Evolutionary conservation across 2,329 filamentous ascomycete genomes (phyloP).

Genomic region (Colletotrichum plurivorum): DNA sequence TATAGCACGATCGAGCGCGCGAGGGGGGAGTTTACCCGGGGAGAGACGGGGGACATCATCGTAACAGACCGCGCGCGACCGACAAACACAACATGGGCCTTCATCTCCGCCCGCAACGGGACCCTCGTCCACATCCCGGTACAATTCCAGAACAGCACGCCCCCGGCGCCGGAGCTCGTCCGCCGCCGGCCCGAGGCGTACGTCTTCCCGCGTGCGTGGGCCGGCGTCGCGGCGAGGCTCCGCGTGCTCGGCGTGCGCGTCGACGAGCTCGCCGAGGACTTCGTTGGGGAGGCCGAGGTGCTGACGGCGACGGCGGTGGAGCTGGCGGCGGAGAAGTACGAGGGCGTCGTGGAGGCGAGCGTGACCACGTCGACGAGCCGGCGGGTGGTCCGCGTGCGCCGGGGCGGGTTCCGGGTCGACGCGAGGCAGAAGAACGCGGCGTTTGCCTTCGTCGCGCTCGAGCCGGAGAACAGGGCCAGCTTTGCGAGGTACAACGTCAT

Average conservation of each 20-base stretch:
- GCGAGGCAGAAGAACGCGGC: constrained; percentile 50
- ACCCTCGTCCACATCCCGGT: constrained; percentile 46
- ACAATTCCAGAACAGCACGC: constrained; percentile 47
- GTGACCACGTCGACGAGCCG: constrained; percentile 40
- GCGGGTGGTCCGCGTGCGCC: constrained; percentile 43
- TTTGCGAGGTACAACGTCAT: constrained; percentile 49
- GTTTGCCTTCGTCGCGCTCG: constrained; percentile 46
- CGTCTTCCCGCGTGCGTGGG: constrained; percentile 48
- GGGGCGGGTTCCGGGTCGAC: constrained; percentile 49
- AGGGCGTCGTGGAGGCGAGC: constrained; percentile 45
- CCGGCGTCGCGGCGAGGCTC: constrained; percentile 45
- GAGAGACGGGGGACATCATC: constrained; percentile 44
- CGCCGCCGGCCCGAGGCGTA: constrained; percentile 47
- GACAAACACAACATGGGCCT: constrained; percentile 42
- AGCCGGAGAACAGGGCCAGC: constrained; percentile 51
- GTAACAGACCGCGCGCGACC: constrained; percentile 44
- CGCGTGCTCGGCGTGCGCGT: constrained; percentile 45
- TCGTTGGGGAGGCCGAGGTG: constrained; percentile 46
- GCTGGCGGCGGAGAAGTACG: constrained; percentile 44
- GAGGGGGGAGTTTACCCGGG: constrained; percentile 44
- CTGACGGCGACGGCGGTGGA: constrained; percentile 43
- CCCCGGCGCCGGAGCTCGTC: constrained; percentile 44
- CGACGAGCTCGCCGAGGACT: constrained; percentile 41
- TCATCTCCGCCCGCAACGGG: constrained; percentile 46
- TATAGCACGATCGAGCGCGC: constrained; percentile 45